Base-by-base conservation (phyloP, 2,329 filamentous ascomycete genomes). In the Sporothrix phasma region DNA sequence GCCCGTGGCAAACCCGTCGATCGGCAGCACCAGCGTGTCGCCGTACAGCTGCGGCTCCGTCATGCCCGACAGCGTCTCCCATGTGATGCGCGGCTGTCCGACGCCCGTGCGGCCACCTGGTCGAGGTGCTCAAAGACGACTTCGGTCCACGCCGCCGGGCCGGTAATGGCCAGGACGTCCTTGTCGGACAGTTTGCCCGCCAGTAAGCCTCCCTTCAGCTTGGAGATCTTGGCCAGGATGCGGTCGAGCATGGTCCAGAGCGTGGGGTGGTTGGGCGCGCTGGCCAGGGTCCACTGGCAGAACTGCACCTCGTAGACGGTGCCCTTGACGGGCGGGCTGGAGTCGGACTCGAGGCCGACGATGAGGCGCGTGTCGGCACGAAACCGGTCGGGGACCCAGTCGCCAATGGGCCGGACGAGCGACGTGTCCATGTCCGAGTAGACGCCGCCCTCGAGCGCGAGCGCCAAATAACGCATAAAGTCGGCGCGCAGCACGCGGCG, bases 341-440 rank as follows among this genome's bases (percentile, higher is more conserved):
- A 65, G 62, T 75, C 73, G 31, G 70, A 73, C 62, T 75, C 73
- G 62, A 74, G 69, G 8, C 73, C 73, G 24, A 74, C 68, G 13
- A 75, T 63, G n/a, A 73, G 69, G 3, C 67, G 67, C 2, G 68
- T 68, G 2, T 51, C 24, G 58, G 66, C 61, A 19, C 68, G 67
- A 26, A 69, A 39, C 8, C 56, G n/a, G 13, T 61, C 53, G 6
- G 70, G 70, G 3, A 73, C 66, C 71, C 72, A 73, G 8, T 67
- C 58, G 47, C 79, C 72, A 54, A 85, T 72, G 0, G 81, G 78
- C 26, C 51, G 71, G 13, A 80, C 80, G 69, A 84, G 26, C 2
- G 39, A n/a, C 13, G 85, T 83, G 69, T 86, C 84, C 49, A 84
- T 83, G 68, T 86, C 84, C n/a, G 81, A 77, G 70, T 84, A 86